Base-by-base conservation (phyloP, 345 rosid species). In the Hirschfeldia incana region DNA sequence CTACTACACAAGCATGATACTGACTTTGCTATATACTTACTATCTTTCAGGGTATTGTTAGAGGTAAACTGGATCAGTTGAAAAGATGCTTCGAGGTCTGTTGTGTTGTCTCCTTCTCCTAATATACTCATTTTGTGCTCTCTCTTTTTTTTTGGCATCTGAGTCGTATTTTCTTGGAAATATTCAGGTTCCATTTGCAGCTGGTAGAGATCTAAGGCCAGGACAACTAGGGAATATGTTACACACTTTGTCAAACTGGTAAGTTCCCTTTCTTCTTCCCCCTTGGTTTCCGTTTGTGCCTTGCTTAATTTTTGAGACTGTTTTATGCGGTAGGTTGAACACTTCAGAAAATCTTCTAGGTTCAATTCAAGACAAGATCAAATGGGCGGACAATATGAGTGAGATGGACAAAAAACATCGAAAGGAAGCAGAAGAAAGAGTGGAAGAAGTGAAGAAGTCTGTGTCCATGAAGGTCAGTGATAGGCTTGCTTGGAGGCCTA, bases 1-100 rank as follows among this genome's bases (percentile, higher is more conserved):
- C 5, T 8, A 16, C 5, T 8, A 16, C 3, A 37, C 12, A 65
- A 65, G 4, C 15, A 55, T 34, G 58, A 53, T 70, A 44, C 46
- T 70, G 60, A 39, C 65, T 39, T 67, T 55, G 69, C 73, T 53
- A 15, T 0, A 15, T 15, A 5, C 57, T n/a, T 15, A 16, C 29
- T 7, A 65, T 21, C 42, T 79, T 9, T 57, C 69, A 94, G 98
- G 98, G 98, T 61, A 94, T 94, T 74, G 94, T 92, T 66, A 88
- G 96, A 84, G 99, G 98, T 76, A 93, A 94, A 88, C 88, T 94
- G 74, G 98, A 94, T 82, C 98, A 94, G 83, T 77, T 93, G 79
- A 87, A 87, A 74, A 85, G 96, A 85, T 93, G 98, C 84, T 91
- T 95, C 17, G 98, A 89, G 97, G 98, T 94, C 63, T 57, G 59